A percentile compares a stretch with the other conserved stretches of the same genome.
phyloP scores from a whole-genome alignment of 2,329 filamentous ascomycete species.

The Phaeosphaeria sp. region DNA sequence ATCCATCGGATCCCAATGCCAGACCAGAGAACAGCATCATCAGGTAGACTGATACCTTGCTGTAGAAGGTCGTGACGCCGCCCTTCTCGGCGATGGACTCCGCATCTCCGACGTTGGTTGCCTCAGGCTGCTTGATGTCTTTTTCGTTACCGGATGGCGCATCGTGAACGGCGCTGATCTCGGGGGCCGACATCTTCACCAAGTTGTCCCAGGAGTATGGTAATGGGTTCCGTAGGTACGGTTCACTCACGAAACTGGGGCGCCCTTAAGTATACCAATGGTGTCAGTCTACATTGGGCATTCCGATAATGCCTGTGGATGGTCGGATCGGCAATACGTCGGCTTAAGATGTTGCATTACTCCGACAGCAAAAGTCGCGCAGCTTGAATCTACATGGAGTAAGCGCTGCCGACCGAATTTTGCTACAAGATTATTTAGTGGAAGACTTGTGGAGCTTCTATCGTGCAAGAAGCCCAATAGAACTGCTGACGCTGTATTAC shows the following conservation, averaged over 20 bases:
- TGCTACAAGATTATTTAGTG: not conserved
- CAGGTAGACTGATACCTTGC: conserved; percentile 39
- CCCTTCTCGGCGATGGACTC: conserved; percentile 16
- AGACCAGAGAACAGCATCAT: conserved; percentile 46
- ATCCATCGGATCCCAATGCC: conserved; percentile 45
- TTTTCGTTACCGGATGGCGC: not conserved
- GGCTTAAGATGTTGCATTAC: not conserved
- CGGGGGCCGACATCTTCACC: not conserved
- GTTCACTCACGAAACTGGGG: not conserved
- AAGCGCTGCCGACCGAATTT: not conserved
- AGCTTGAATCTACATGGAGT: not conserved
- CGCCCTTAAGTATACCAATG: not conserved
- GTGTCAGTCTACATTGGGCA: not conserved
- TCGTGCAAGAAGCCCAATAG: not conserved
- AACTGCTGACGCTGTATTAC: too few species aligned
- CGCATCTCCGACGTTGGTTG: not conserved
- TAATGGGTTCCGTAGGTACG: not conserved
- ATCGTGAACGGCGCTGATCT: not conserved
- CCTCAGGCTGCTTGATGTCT: not conserved
- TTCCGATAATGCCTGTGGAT: not conserved
- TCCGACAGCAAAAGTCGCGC: not conserved
- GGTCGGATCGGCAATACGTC: not conserved
- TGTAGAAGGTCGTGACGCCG: conserved; percentile 25
- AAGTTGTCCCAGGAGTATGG: not conserved
- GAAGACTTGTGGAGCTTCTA: not conserved